Base-by-base conservation (phyloP, 768 basidiomycete species). In the Leccinum fibrillosum region DNA sequence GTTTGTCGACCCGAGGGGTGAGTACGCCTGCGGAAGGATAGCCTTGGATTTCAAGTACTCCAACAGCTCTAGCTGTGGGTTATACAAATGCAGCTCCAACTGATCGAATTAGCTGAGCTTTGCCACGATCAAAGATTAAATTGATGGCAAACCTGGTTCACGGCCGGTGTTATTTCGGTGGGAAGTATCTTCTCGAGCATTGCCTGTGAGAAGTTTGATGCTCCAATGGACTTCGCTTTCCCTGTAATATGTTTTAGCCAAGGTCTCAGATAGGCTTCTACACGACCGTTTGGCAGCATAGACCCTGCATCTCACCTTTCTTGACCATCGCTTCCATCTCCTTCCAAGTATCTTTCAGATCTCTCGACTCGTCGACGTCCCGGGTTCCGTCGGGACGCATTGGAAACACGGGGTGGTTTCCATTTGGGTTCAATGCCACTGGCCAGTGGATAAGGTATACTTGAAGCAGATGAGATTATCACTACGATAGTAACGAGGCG, bases 401-500 rank as follows among this genome's bases (percentile, higher is more conserved):
- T 9, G 86, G 88, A 71, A 88, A 76, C 4, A 68, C 61, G 9
- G 77, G 82, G 66, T 87, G 80, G 68, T 85, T 88, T 37, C 86
- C 88, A 25, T 83, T 82, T 11, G 84, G 82, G 66, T 88, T 89
- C 64, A 89, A 67, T 30, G 87, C 77, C n/a, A 92, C 74, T 1
- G 92, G 92, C 90, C 91, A 93, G 69, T 92, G 90, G 21, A 92
- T 70, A 26, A 90, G 79, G 65, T 86, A 88, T 56, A 89, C 81
- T 64, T 10, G 44, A 55, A 5, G 21, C 8, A 9, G 17, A 39
- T 8, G 39, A 44, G 9, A 5, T 5, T 0, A 11, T 59, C 42
- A 53, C 15, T 30, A 52, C 12, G 17, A 13, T 9, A 48, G 34
- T 1, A 65, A 34, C 2, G 52, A 17, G 21, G 44, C 11, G 3